Evolutionary conservation across 176 grass and related monocot genomes (phyloP), one percentile per base, ranked within the genome.

Genomic region (Phragmites australis): DNA sequence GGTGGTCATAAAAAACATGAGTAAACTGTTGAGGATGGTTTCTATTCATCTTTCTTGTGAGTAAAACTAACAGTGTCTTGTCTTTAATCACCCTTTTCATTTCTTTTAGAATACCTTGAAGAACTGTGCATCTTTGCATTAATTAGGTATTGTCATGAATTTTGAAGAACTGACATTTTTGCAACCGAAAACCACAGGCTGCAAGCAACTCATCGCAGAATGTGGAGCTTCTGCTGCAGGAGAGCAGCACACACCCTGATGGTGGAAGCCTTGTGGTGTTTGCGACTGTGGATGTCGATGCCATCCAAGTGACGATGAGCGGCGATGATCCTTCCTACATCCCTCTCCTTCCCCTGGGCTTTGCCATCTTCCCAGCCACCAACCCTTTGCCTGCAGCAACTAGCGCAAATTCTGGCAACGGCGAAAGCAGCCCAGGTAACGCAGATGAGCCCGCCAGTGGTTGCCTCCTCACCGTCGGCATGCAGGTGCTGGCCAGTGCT

Each of bases 131-230:
- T 9, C 10, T 44, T 71, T 62, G 41, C 42, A 19, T 17, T 48
- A 34, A 30, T 5, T 34, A 37, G 27, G 14, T 37, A 37, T 21
- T 49, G 3, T 1, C 6, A 50, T 51, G 9, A 51, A 30, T 15
- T 47, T 60, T 26, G 3, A 52, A 48, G 48, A 46, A 13, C 46
- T 85, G 39, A 79, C n/a, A n/a, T 56, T 70, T 52, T 31, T 65
- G 41, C 32, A 37, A n/a, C 23, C 41, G 49, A 71, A 50, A 76
- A 81, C 29, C 21, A 59, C 84, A 99, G 97, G 88, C 97, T 51
- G 90, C 97, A 75, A 95, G 90, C 76, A 99, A 93, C 82, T 99
- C 97, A 16, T 91, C 97, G 9, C 97, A 99, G 79, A 96, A 94
- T 63, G 93, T 99, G 62, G 97, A 94, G 72, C 97, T 99, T 49